Evolutionary conservation across 768 basidiomycete genomes (phyloP), one percentile per base, ranked within the genome.

Genomic region (Nidularia sp.): DNA sequence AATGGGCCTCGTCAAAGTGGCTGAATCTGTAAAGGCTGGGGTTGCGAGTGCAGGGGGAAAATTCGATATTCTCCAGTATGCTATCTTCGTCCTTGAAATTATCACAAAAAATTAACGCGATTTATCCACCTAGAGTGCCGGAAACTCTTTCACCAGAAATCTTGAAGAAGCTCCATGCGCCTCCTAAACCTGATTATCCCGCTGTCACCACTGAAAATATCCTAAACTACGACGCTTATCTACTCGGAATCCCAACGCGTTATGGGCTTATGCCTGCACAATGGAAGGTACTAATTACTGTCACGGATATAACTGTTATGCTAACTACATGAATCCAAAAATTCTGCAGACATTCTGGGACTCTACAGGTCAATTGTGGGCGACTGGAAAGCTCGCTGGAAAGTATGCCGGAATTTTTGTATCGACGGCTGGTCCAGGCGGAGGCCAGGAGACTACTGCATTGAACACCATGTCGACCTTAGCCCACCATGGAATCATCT

Each of bases 401-500:
- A 93, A 92, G 69, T 81, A 78, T 55, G 88, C 76, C 0, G 77
- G 83, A 4, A 62, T 82, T 39, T 91, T 90, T 68, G 79, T 89
- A 46, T 85, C 84, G 8, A 81, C 85, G 2, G 85, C 77, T 2
- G 70, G 76, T 3, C 78, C 73, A 12, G 87, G 88, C 32, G 88
- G 89, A 55, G 90, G 90, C 34, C 88, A 90, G 60, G 84, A 83
- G 58, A 33, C 71, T 0, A 84, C 83, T 15, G 74, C 68, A 32
- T 57, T 81, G 4, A 70, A 51, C 39, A 56, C 69, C 5, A 60
- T 86, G 59, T 77, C 76, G 48, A 78, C 84, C 45, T 60, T 91
- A 44, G 61, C 74, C 3, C 88, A 90, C 60, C 86, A 88, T 51
- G 87, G 86, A 15, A 67, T 73, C 39, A 53, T 69, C 48, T 73